Conservation (phyloP, 805 yeast genomes). For the Yarrowia alimentaria region DNA sequence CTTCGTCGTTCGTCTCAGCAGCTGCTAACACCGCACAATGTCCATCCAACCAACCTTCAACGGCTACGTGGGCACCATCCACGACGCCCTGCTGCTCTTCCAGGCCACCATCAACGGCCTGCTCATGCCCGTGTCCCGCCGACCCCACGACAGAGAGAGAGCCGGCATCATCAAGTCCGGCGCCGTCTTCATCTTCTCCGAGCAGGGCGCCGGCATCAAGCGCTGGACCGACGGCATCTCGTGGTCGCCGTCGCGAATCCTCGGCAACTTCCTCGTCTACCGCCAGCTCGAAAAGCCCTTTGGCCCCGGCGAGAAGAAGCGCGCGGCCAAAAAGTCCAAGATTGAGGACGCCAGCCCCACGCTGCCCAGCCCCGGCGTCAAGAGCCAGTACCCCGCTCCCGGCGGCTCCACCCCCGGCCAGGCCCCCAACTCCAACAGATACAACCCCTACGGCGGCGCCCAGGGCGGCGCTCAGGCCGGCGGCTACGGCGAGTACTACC, state of each 20-base stretch:
- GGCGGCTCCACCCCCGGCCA: slow-evolving; percentile 2
- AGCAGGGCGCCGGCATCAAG: slow-evolving; percentile 76
- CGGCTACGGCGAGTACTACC: slow-evolving; percentile 8
- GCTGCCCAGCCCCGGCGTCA: slow-evolving; percentile 3
- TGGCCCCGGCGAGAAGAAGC: slow-evolving; percentile 45
- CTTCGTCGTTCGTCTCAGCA: too few relatives aligned
- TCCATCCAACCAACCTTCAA: slow-evolving; percentile 54
- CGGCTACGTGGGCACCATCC: slow-evolving; percentile 78
- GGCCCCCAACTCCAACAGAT: too few relatives aligned
- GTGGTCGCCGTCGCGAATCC: slow-evolving; percentile 89
- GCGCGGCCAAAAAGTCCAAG: slow-evolving; percentile 23
- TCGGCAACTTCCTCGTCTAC: slow-evolving; percentile 81
- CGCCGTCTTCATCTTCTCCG: slow-evolving; percentile 78
- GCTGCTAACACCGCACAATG: slow-evolving; percentile 30
- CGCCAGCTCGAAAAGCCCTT: slow-evolving; percentile 59
- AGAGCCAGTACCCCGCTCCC: background rate
- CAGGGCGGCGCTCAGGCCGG: slow-evolving; percentile 6
- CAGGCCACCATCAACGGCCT: slow-evolving; percentile 71
- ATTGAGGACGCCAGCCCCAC: slow-evolving; percentile 3
- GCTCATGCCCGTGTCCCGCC: slow-evolving; percentile 61
- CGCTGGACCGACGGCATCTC: slow-evolving; percentile 97
- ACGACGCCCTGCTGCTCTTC: slow-evolving; percentile 76
- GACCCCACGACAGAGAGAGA: slow-evolving; percentile 83
- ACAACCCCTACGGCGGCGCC: slow-evolving; percentile 25
- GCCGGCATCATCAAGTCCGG: slow-evolving; percentile 66